These are phyloP conservation scores for Pilaira anomala DNA, from an alignment of 192 early-diverging fungal species.

Conservation along the genomic window DNA sequence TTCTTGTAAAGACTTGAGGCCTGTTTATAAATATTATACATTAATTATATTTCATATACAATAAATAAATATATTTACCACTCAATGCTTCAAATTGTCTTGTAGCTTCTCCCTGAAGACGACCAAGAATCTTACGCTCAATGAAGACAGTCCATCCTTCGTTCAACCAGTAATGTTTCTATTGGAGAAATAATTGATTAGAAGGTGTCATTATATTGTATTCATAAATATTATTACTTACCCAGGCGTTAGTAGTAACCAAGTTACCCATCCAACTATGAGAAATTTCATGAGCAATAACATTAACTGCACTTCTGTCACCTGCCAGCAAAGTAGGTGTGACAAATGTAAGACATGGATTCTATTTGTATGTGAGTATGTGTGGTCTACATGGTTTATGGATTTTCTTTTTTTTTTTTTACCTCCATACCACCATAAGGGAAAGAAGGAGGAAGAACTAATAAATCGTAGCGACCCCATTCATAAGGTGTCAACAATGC, in stretches of 20 bases:
- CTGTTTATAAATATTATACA: slow-evolving; percentile 24
- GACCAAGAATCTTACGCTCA: slow-evolving; percentile 86
- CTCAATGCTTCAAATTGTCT: slow-evolving; percentile 86
- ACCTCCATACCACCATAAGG: slow-evolving; percentile 62
- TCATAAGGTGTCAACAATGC: slow-evolving; percentile 83
- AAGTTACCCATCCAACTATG: slow-evolving; percentile 92
- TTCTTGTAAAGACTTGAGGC: slow-evolving; percentile 70
- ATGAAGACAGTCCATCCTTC: slow-evolving; percentile 95
- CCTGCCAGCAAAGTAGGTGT: slow-evolving; percentile 93
- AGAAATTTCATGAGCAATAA: slow-evolving; percentile 92
- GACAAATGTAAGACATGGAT: slow-evolving; percentile 97
- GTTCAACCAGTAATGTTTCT: slow-evolving; percentile 86
- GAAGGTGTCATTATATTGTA: neutral
- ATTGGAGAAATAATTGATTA: neutral
- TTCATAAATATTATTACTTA: slow-evolving; percentile 33
- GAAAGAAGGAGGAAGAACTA: slow-evolving; percentile 85
- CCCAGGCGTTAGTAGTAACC: slow-evolving; percentile 81
- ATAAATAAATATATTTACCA: slow-evolving; percentile 8
- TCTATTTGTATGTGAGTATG: slow-evolving; percentile 58
- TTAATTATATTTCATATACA: neutral
- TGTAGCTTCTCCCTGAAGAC: slow-evolving; percentile 72
- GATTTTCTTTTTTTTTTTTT: neutral
- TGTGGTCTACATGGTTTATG: neutral
- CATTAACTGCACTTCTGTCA: slow-evolving; percentile 90
- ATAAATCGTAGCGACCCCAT: slow-evolving; percentile 95